Conservation (phyloP, 257 asterid genomes). For the Solanum virginianum region DNA sequence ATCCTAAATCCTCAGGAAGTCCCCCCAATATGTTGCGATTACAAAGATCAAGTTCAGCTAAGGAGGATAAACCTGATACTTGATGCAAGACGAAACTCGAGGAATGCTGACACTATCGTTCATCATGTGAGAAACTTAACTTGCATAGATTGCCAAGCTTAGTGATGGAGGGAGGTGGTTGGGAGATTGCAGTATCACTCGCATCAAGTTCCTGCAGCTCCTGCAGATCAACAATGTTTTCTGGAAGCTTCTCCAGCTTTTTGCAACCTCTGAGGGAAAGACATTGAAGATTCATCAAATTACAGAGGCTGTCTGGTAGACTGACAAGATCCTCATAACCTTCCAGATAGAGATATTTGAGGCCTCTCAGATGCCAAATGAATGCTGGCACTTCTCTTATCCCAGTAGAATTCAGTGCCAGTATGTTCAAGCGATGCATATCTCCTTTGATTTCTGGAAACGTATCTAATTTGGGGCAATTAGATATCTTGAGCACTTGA, state of each 20-base stretch:
- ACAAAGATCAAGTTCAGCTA: background rate
- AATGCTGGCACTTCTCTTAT: background rate
- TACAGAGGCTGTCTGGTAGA: background rate
- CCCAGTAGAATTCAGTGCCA: background rate
- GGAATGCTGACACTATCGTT: no score
- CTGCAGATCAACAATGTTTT: background rate
- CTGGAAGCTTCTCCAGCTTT: background rate
- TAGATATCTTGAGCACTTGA: rapidly evolving
- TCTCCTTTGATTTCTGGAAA: background rate
- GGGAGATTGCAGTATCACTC: background rate
- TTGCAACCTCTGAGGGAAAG: rapidly evolving
- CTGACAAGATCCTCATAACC: background rate
- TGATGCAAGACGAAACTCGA: no score
- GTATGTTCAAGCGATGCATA: background rate
- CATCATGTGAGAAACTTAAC: background rate
- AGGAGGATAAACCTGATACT: no score
- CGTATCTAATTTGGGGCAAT: background rate
- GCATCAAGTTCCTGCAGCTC: rapidly evolving
- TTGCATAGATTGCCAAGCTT: background rate
- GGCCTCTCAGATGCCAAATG: background rate
- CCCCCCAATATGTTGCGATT: background rate
- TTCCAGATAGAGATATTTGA: rapidly evolving
- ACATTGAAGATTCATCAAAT: background rate
- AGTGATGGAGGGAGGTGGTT: background rate
- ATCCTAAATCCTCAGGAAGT: background rate